These are phyloP conservation scores for Esteya vermicola DNA, from an alignment of 2,329 filamentous ascomycete genomes.

Conservation along the genomic window DNA sequence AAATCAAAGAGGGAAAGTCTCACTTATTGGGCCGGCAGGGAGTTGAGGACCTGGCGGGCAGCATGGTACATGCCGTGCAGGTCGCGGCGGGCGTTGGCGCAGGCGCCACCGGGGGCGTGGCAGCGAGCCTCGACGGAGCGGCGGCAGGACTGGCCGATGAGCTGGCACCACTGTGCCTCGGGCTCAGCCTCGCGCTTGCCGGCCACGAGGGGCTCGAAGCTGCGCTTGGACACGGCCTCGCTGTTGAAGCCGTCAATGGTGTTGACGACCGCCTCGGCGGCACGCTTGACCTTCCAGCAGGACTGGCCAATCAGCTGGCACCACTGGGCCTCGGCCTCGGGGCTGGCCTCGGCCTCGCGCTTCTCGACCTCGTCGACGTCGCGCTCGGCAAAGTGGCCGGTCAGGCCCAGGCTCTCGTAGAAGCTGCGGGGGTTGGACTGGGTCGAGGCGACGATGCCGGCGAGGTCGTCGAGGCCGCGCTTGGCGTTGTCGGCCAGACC, in stretches of 20 bases:
- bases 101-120: conserved; percentile 17
- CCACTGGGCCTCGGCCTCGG: conserved; percentile 7
- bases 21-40: conserved; percentile 6
- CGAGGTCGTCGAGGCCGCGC: conserved; percentile 11
- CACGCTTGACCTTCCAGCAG: conserved; percentile 12
- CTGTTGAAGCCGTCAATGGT: neutral
- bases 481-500: conserved; percentile 9
- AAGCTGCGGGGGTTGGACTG: conserved; percentile 11
- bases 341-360: conserved; percentile 3
- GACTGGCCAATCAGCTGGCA: conserved; percentile 7
- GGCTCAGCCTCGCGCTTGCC: conserved; percentile 6
- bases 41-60: conserved; percentile 16
- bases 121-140: conserved; percentile 14
- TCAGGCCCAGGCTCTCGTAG: conserved; percentile 10
- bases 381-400: conserved; percentile 8
- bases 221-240: conserved; percentile 7
- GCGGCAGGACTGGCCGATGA: conserved; percentile 24
- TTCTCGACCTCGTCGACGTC: conserved; percentile 2
- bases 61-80: conserved; percentile 19
- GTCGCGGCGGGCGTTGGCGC: conserved; percentile 23
- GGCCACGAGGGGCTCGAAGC: conserved; percentile 9
- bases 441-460: conserved; percentile 10
- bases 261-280: conserved; percentile 5
- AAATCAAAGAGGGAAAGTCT: neutral
- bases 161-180: conserved; percentile 8